phyloP scores from a whole-genome alignment of 1,284 basidiomycete genomes.

The Fomitopsis pinicola region DNA sequence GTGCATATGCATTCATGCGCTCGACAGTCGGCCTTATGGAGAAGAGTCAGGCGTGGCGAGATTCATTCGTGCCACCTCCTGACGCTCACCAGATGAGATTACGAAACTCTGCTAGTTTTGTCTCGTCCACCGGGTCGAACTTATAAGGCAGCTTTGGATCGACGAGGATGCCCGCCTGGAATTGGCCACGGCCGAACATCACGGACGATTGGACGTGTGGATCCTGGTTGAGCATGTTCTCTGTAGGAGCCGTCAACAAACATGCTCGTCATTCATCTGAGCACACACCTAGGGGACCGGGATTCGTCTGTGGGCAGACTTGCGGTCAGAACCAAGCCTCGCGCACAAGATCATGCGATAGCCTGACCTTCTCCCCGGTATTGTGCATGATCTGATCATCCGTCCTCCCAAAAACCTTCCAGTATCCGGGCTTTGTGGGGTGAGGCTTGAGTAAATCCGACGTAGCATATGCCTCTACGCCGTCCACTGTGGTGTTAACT shows the following conservation, averaged over 20 bases:
- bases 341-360: neutral
- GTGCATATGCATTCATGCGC: slow-evolving; percentile 29
- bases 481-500: slow-evolving; percentile 26
- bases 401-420: slow-evolving; percentile 41
- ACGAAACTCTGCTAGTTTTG: slow-evolving; percentile 23
- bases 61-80: neutral
- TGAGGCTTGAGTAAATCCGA: slow-evolving; percentile 42
- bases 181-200: slow-evolving; percentile 37
- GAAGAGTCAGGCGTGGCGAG: neutral
- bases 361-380: slow-evolving; percentile 29
- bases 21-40: slow-evolving; percentile 28
- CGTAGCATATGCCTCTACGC: slow-evolving; percentile 31
- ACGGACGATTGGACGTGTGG: slow-evolving; percentile 26
- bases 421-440: slow-evolving; percentile 38
- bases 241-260: slow-evolving; percentile 16
- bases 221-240: slow-evolving; percentile 27
- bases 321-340: neutral
- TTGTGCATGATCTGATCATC: slow-evolving; percentile 50
- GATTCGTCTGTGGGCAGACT: slow-evolving; percentile 16
- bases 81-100: slow-evolving; percentile 28
- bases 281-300: slow-evolving; percentile 14
- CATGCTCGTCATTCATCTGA: too few relatives aligned
- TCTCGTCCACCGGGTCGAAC: slow-evolving; percentile 23
- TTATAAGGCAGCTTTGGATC: slow-evolving; percentile 23
- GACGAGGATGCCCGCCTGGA: slow-evolving; percentile 34